These are phyloP conservation scores for Logfia minima DNA, from an alignment of 129 eudicot species.

Conservation along the genomic window DNA sequence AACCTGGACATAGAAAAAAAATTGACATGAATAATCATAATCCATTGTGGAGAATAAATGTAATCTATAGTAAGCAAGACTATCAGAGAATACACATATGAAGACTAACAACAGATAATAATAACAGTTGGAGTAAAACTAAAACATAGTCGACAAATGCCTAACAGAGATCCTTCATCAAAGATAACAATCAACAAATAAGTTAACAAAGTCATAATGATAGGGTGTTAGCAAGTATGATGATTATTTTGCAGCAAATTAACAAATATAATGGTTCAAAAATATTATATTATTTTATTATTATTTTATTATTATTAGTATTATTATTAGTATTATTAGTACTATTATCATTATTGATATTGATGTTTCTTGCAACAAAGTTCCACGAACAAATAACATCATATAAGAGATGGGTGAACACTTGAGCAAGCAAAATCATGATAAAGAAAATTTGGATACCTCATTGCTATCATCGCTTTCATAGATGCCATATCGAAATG, in stretches of 20 bases:
- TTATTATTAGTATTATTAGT: too few relatives aligned
- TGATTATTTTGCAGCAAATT: too few relatives aligned
- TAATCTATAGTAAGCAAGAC: neutral
- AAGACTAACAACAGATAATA: neutral
- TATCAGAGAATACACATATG: neutral
- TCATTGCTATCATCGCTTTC: constrained; percentile 80
- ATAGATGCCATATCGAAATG: constrained; percentile 79
- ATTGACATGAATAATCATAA: neutral
- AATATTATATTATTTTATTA: too few relatives aligned
- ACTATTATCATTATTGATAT: too few relatives aligned
- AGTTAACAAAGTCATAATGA: neutral
- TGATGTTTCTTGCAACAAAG: neutral
- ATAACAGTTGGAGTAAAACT: too few relatives aligned
- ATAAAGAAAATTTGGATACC: constrained; percentile 41
- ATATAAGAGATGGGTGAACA: neutral
- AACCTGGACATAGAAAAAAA: constrained; percentile 47
- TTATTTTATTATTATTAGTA: too few relatives aligned
- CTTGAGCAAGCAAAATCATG: neutral
- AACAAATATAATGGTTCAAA: neutral
- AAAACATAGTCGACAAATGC: too few relatives aligned
- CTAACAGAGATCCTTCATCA: too few relatives aligned
- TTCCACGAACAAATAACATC: neutral
- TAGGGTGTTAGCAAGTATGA: too few relatives aligned
- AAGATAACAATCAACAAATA: neutral
- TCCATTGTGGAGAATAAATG: neutral